These are phyloP conservation scores for Physocladia obscura DNA, from an alignment of 192 early-diverging fungal genomes.

Conservation along the genomic window DNA sequence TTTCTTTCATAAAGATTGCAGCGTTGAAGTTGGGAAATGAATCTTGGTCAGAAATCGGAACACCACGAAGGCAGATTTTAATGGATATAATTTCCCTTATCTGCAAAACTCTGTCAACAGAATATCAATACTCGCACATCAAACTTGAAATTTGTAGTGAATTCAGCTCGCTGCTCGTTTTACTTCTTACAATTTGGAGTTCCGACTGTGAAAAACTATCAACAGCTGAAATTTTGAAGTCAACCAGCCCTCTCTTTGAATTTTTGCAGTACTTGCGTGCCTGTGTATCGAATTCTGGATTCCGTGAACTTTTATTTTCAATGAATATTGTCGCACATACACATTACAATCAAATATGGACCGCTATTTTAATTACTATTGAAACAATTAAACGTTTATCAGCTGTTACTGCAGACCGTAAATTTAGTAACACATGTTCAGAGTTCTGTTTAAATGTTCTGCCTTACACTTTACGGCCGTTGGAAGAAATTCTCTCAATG, in stretches of 20 bases:
- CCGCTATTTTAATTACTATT: background rate
- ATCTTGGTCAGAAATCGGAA: background rate
- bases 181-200: conserved; percentile 4
- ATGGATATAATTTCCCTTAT: no score
- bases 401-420: background rate
- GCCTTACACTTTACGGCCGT: conserved; percentile 8
- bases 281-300: background rate
- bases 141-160: conserved; percentile 3
- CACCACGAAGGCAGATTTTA: no score
- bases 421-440: background rate
- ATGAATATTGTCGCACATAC: background rate
- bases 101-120: background rate
- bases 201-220: background rate
- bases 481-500: conserved; percentile 11
- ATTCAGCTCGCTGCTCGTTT: background rate
- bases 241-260: background rate
- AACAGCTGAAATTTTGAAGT: background rate
- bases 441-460: background rate
- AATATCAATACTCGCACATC: background rate
- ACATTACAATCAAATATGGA: conserved; percentile 24
- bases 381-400: background rate
- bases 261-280: background rate
- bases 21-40: conserved; percentile 10
- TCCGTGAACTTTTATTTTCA: conserved; percentile 15
- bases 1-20: conserved; percentile 29